Percentiles rank a stretch among this genome's conserved stretches.
phyloP scores from a whole-genome alignment of 768 basidiomycete genomes.

The Tricholoma sp. region DNA sequence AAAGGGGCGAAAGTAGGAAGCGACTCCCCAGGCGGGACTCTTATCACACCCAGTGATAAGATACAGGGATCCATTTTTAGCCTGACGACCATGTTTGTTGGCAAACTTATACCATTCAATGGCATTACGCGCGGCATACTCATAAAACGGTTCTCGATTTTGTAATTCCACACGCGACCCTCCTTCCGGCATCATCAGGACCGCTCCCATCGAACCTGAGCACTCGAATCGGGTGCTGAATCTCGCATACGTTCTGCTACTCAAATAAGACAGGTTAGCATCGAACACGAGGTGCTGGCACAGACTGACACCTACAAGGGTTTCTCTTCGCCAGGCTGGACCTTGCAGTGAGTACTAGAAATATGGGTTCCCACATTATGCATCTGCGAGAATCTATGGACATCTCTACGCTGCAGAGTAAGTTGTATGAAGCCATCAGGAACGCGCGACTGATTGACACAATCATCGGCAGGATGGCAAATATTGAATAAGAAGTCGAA shows the following conservation, averaged over 20 bases:
- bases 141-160: conserved; percentile 7
- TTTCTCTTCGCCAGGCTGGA: background rate
- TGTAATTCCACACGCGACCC: conserved; percentile 9
- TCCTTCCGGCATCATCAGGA: conserved; percentile 14
- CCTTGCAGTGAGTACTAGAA: background rate
- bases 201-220: background rate
- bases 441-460: too few relatives aligned
- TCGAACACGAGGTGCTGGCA: background rate
- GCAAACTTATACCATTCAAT: conserved; percentile 12
- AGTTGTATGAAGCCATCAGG: conserved; percentile 11
- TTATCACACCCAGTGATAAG: conserved; percentile 17
- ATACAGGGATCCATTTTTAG: conserved; percentile 15
- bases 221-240: background rate
- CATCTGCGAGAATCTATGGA: background rate
- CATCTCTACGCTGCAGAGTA: background rate
- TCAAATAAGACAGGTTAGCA: background rate
- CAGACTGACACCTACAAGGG: background rate
- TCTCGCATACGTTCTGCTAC: background rate
- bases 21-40: conserved; percentile 6
- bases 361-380: background rate
- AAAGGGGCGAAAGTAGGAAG: conserved; percentile 10
- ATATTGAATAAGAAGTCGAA: conserved; percentile 19
- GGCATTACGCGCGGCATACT: conserved; percentile 4
- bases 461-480: conserved; percentile 8
- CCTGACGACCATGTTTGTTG: conserved; percentile 5